These are phyloP conservation scores for Boletus austroedulis DNA, from an alignment of 1,284 basidiomycete genomes.

Conservation along the genomic window DNA sequence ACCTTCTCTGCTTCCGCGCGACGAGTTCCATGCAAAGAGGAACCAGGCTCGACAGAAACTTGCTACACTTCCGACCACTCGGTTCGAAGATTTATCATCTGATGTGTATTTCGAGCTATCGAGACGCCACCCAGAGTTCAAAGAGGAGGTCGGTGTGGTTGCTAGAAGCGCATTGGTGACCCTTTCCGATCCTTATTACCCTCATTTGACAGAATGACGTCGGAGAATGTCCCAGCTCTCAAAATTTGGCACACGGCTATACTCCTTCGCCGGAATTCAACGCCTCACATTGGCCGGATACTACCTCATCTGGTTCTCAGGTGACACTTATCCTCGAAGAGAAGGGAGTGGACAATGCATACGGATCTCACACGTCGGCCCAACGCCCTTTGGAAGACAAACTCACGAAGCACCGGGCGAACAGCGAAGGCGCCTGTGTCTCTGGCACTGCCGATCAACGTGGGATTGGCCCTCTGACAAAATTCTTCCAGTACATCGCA, in stretches of 20 bases:
- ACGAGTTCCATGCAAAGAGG: constrained; percentile 97
- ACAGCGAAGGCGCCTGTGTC: constrained; percentile 36
- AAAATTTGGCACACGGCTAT: constrained; percentile 64
- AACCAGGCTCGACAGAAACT: constrained; percentile 99
- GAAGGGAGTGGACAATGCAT: constrained; percentile 50
- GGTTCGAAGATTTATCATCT: constrained; percentile 95
- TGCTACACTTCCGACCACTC: constrained; percentile 85
- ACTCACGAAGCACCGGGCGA: constrained; percentile 47
- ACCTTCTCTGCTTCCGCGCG: constrained; percentile 86
- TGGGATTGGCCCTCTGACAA: constrained; percentile 33
- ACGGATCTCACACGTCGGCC: constrained; percentile 44
- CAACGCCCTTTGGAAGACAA: constrained; percentile 42
- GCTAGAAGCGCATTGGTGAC: not conserved
- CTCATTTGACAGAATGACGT: constrained; percentile 38
- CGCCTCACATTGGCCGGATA: constrained; percentile 43
- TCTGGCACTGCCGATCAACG: too few species aligned
- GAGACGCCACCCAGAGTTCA: constrained; percentile 93
- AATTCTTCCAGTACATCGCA: constrained; percentile 48
- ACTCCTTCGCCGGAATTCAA: constrained; percentile 68
- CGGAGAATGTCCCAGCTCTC: constrained; percentile 37
- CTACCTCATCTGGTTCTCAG: constrained; percentile 32
- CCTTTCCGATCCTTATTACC: constrained; percentile 10
- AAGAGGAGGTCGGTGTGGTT: constrained; percentile 60
- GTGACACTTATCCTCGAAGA: constrained; percentile 53
- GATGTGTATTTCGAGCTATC: constrained; percentile 97